Evolutionary conservation across 2,329 filamentous ascomycete genomes (phyloP), one percentile per base, ranked within the genome.

Genomic region (Aureobasidium musti): DNA sequence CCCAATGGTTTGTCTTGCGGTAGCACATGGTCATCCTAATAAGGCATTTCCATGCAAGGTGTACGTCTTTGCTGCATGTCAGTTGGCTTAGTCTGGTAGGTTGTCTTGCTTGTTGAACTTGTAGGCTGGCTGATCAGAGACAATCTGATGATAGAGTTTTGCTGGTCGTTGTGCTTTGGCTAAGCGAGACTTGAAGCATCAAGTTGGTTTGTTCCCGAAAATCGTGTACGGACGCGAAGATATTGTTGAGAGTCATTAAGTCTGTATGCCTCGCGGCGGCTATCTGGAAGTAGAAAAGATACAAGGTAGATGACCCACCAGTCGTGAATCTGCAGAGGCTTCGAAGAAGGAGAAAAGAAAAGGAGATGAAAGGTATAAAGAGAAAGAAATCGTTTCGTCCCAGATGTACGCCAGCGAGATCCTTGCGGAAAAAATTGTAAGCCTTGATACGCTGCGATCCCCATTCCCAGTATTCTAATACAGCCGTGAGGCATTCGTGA

Each of bases 391-490:
- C 13, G 8, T 26, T 26, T 30, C 14, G 11, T 28, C 47, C 26
- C 50, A 61, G 30, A n/a, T 45, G 39, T 64, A 49, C 45, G 60
- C 45, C 50, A 21, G 23, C 35, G 33, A 50, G 8, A 26, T 64
- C 60, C 60, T 64, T 54, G 60, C 60, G 60, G 60, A 64, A 30
- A 30, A 43, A 35, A 13, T 52, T 64, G 47, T 64, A 64, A 64
- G 8, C 54, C 39, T 26, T 11, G n/a, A n/a, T 53, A 26, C 50
- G 30, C 21, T 39, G 10, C n/a, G n/a, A 23, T 61, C 57, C 13
- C 56, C 26, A 17, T 60, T 21, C 41, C 43, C 30, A 23, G 4
- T 59, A 13, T 49, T 63, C 45, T 63, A 63, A 11, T 61, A 63
- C 45, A 63, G 59, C 59, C 59, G 59, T 63, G 59, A 41, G 45